phyloP scores from a whole-genome alignment of 2,329 filamentous ascomycete species.

The Xylariales sp. region DNA sequence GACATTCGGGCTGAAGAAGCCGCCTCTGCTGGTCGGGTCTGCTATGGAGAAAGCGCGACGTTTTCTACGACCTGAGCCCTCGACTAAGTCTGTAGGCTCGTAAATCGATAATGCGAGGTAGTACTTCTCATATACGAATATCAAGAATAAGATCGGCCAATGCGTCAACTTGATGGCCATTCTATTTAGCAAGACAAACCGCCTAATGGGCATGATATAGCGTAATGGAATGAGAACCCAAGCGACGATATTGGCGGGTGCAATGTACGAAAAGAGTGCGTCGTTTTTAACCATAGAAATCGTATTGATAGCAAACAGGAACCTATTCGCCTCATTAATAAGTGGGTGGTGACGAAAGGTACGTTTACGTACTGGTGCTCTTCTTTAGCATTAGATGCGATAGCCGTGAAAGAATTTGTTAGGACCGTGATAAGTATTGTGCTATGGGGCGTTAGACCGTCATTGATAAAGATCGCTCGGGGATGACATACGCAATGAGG shows the following conservation, averaged over 20 bases:
- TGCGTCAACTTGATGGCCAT: conserved; percentile 91
- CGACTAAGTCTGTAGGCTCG: conserved; percentile 87
- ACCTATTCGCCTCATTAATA: conserved; percentile 57
- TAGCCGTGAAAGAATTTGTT: conserved; percentile 95
- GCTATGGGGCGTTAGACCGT: conserved; percentile 51
- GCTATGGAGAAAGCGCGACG: conserved; percentile 66
- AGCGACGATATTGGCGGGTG: conserved; percentile 89
- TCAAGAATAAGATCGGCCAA: conserved; percentile 85
- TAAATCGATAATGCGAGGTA: conserved; percentile 81
- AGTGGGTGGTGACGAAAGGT: background rate
- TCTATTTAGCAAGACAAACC: conserved; percentile 89
- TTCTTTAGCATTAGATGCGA: conserved; percentile 91
- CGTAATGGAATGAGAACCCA: conserved; percentile 89
- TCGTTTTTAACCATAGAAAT: conserved; percentile 99
- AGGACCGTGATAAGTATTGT: conserved; percentile 96
- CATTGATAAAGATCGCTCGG: background rate
- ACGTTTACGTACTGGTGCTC: conserved; percentile 74
- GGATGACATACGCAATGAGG: conserved; percentile 73
- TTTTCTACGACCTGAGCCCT: conserved; percentile 68
- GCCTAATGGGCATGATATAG: conserved; percentile 80
- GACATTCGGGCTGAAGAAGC: conserved; percentile 78
- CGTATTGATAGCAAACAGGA: conserved; percentile 94
- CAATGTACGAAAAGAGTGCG: conserved; percentile 91
- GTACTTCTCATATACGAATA: conserved; percentile 87
- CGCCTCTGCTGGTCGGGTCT: conserved; percentile 66